Base-by-base conservation (phyloP, 1,284 basidiomycete genomes). In the Sporisorium exsertum region DNA sequence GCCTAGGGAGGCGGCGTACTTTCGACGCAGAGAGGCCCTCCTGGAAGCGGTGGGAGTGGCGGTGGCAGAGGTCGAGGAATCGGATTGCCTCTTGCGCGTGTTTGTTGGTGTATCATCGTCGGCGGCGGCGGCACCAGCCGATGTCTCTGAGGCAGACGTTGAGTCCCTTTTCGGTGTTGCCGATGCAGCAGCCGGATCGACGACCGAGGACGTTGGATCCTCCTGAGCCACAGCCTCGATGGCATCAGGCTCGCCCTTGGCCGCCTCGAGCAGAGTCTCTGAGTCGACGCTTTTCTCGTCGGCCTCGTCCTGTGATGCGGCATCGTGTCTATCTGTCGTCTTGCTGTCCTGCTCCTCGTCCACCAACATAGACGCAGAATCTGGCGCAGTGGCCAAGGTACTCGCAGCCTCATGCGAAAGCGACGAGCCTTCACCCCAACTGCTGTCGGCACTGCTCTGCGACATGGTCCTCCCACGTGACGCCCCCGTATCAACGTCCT, bases 191-290 rank as follows among this genome's bases (percentile, higher is more conserved):
- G 56, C 64, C 45, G 67, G 67, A 52, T 70, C 59, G 20, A 65
- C 72, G 2, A 70, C 59, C 10, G 51, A 27, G 7, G 67, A 70
- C 10, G 24, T 27, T 0, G 72, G 72, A 46, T 70, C 56, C n/a
- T 70, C 52, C 0, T 67, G 37, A 1, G 72, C 72, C 1, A 75
- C 72, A 2, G 57, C 51, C 24, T 61, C 59, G 46, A 75, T 64
- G 6, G 72, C 72, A 1, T 55, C 59, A 8, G 67, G 59, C 24
- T 75, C 52, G 24, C 67, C 67, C 26, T 75, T 75, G 2, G 72
- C 67, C 13, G 72, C 67, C 24, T 75, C 67, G 22, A 75, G 63
- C 57, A 75, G 29, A 9, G 72, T 75, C 20, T 75, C 59, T 1
- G 63, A 58, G 20, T 75, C 67, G 24, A 75, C 64, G n/a, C 46